A percentile compares a stretch with the other conserved stretches of the same genome.
These are phyloP conservation scores for Beauveria scarabaeidicola DNA, from an alignment of 2,329 filamentous ascomycete species.

Conservation along the genomic window DNA sequence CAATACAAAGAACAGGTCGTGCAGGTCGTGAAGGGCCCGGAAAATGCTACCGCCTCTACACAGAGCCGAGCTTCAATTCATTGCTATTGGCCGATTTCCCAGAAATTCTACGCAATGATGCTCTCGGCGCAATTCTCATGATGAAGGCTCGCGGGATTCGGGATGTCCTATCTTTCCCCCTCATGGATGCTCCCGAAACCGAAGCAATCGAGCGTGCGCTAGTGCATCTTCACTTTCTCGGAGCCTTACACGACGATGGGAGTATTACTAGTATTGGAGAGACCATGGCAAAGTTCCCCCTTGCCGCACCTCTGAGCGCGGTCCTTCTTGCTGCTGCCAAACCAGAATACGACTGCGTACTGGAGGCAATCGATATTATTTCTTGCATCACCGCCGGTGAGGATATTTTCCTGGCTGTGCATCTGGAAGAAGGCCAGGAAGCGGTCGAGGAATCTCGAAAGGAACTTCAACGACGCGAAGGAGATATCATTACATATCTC, in stretches of 20 bases:
- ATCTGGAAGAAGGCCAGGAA: conserved; percentile 48
- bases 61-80: conserved; percentile 61
- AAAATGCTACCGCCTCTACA: conserved; percentile 85
- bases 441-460: conserved; percentile 44
- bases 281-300: conserved; percentile 73
- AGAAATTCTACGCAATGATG: conserved; percentile 84
- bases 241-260: conserved; percentile 64
- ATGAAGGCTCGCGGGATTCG: conserved; percentile 89
- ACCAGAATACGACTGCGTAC: conserved; percentile 61
- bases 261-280: conserved; percentile 64
- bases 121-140: conserved; percentile 76
- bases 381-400: conserved; percentile 55
- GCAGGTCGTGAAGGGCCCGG: conserved; percentile 88
- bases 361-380: conserved; percentile 80
- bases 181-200: conserved; percentile 71
- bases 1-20: conserved; percentile 83
- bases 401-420: conserved; percentile 52
- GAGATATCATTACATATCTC: conserved; percentile 56
- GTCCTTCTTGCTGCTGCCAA: conserved; percentile 73
- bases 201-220: conserved; percentile 77
- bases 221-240: conserved; percentile 68
- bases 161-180: conserved; percentile 72
- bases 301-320: conserved; percentile 71
- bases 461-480: conserved; percentile 52
- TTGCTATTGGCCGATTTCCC: conserved; percentile 70